Conservation (phyloP, 441 rosid genomes). For the Arabidopsis lyrata region DNA sequence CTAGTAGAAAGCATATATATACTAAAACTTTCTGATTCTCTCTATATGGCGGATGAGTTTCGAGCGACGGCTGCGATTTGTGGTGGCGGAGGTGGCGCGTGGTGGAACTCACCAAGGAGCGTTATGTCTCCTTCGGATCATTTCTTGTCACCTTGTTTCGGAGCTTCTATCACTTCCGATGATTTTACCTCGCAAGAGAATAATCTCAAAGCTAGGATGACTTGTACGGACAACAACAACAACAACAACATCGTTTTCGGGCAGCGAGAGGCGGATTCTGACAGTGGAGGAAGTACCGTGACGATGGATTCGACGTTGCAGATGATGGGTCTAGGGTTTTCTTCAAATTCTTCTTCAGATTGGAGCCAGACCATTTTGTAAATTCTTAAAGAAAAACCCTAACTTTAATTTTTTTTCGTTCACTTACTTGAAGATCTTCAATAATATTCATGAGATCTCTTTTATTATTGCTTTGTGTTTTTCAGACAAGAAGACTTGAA, state of each 20-base stretch:
- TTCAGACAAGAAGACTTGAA: conserved; percentile 60
- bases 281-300: conserved; percentile 58
- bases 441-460: conserved; percentile 16
- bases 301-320: conserved; percentile 66
- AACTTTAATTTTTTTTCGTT: conserved; percentile 9
- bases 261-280: conserved; percentile 57
- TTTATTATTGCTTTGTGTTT: conserved; percentile 14
- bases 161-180: conserved; percentile 38
- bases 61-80: conserved; percentile 63
- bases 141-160: conserved; percentile 59
- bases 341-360: conserved; percentile 65
- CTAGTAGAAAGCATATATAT: conserved; percentile 10
- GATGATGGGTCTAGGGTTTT: conserved; percentile 65
- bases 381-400: conserved; percentile 38
- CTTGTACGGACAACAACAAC: conserved; percentile 40
- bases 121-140: conserved; percentile 51
- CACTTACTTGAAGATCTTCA: conserved; percentile 21
- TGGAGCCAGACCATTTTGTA: conserved; percentile 77
- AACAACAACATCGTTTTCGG: conserved; percentile 41
- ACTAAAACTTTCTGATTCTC: conserved; percentile 1
- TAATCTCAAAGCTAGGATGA: conserved; percentile 39
- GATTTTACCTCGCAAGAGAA: conserved; percentile 38
- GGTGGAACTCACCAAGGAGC: conserved; percentile 75
- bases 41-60: conserved; percentile 83
- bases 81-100: conserved; percentile 67